Evolutionary conservation across 2,329 filamentous ascomycete genomes (phyloP).

Genomic region (Colletotrichum navitas): DNA sequence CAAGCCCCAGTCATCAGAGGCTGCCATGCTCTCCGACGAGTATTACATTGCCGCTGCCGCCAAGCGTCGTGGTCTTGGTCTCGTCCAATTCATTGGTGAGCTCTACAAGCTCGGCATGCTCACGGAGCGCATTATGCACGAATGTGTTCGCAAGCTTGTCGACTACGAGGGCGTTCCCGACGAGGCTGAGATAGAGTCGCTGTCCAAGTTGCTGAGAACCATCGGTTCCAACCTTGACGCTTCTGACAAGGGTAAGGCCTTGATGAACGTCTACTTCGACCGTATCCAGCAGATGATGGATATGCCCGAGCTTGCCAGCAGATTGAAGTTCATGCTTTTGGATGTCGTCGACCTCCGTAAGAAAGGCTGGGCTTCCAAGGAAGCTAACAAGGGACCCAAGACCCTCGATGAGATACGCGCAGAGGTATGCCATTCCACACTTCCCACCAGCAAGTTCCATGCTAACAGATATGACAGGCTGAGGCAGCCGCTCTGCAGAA

Average conservation of each 20-base stretch:
- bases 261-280: conserved; percentile 95
- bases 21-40: conserved; percentile 90
- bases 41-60: conserved; percentile 95
- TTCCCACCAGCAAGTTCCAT: conserved; percentile 12
- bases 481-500: conserved; percentile 85
- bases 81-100: conserved; percentile 99
- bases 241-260: conserved; percentile 83
- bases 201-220: conserved; percentile 91
- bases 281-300: conserved; percentile 88
- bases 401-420: conserved; percentile 93
- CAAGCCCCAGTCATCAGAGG: conserved; percentile 72
- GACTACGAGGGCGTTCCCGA: conserved; percentile 95
- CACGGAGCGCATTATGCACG: conserved; percentile 99
- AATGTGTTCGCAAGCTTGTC: conserved; percentile 96
- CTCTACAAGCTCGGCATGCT: conserved; percentile 99
- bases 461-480: conserved; percentile 57
- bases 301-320: conserved; percentile 83
- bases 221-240: conserved; percentile 89
- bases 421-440: conserved; percentile 65
- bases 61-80: conserved; percentile 95
- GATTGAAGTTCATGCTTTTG: conserved; percentile 96
- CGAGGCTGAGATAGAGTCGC: conserved; percentile 95
- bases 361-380: conserved; percentile 86
- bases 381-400: conserved; percentile 94
- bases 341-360: conserved; percentile 89